A percentile compares a stretch with the other conserved stretches of the same genome.
Conservation (phyloP, 306 rosid genomes). For the Notholithocarpus densiflorus region DNA sequence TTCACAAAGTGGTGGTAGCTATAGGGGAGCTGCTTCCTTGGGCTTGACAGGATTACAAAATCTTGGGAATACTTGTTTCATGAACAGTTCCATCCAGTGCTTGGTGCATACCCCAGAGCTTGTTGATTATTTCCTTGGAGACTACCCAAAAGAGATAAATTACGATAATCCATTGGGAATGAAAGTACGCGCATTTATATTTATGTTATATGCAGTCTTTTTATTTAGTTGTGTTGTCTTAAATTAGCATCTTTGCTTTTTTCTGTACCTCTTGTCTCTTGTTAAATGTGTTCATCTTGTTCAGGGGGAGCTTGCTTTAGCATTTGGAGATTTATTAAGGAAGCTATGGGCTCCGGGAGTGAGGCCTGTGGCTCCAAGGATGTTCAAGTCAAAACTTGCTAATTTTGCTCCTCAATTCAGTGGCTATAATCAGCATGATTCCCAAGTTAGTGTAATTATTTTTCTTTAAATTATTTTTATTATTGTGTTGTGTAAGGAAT, state of each 20-base stretch:
- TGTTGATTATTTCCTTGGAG: conserved; percentile 76
- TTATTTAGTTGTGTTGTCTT: neutral
- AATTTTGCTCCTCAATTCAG: conserved; percentile 80
- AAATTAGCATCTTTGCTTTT: neutral
- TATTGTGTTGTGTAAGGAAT: conserved; percentile 17
- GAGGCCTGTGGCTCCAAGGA: conserved; percentile 57
- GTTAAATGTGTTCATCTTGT: conserved; percentile 5
- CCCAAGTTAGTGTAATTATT: conserved; percentile 60
- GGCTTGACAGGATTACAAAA: conserved; percentile 83
- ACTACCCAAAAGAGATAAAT: conserved; percentile 72
- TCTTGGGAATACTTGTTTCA: conserved; percentile 95
- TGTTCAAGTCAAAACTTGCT: conserved; percentile 64
- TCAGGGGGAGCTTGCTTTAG: conserved; percentile 89
- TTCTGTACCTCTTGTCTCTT: neutral
- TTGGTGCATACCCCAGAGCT: conserved; percentile 78
- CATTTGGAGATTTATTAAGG: conserved; percentile 85
- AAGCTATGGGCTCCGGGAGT: conserved; percentile 75
- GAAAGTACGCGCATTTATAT: conserved; percentile 48
- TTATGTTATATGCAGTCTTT: conserved; percentile 13
- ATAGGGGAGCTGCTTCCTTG: conserved; percentile 44
- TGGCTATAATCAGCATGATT: conserved; percentile 87
- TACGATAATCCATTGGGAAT: conserved; percentile 76
- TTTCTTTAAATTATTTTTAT: neutral
- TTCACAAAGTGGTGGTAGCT: conserved; percentile 36
- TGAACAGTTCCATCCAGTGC: conserved; percentile 91